Base-by-base conservation (phyloP, 179 eudicot species). In the Silene vulgaris region DNA sequence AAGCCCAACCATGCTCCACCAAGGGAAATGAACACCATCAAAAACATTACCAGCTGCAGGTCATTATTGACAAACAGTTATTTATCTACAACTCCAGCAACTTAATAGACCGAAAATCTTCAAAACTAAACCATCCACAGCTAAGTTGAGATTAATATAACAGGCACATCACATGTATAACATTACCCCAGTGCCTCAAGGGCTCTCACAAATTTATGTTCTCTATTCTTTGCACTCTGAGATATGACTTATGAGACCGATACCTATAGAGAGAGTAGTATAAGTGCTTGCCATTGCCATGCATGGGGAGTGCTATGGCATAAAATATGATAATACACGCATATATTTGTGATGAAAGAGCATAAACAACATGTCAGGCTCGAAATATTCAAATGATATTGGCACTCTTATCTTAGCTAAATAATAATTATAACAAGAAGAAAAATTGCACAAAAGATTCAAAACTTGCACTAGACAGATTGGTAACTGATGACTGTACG, bases 1-100 rank as follows among this genome's bases (percentile, higher is more conserved):
- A 90, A 93, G 66, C 99, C 99, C 87, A 93, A 80, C 93, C 96
- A 89, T 82, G 99, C 97, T 82, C 99, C 99, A 80, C 84, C 80
- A 74, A 96, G 82, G 68, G 82, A 80, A 82, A 93, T 77, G 77
- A 90, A 91, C 63, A 89, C 79, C 77, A 87, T 30, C 71, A 89
- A 72, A 81, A 89, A 87, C 71, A 80, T 72, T 50, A 82, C 88
- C 81, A 96, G 80, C 99, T 96, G 96, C 88, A 86, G 61, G 71
- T 66, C 50, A 80, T 52, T 23, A 74, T 72, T 69, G 79, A 73
- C 48, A 74, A 12, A 14, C 64, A 21, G 57, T 64, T 48, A 74
- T 16, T 48, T 50, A n/a, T 48, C 48, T 48, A 48, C 14, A 54
- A 29, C 8, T 17, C 17, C 30, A 65, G 50, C 50, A 21, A 26